A percentile compares a stretch with the other conserved stretches of the same genome.
These are phyloP conservation scores for Acacia confusa DNA, from an alignment of 306 rosid genomes.

Conservation along the genomic window DNA sequence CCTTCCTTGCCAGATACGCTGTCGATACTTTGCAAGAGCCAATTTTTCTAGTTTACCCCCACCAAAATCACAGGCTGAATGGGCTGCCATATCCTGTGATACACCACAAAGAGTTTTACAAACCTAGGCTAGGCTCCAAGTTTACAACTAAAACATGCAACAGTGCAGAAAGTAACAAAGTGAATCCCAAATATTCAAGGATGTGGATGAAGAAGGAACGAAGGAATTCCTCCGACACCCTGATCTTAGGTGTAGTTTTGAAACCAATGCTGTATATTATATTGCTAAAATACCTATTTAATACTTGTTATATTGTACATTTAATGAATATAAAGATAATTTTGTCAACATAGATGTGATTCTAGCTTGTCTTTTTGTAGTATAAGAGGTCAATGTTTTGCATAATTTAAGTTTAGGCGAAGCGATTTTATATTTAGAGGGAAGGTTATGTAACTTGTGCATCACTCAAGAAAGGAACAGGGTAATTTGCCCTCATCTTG, in stretches of 20 bases:
- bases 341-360: background rate
- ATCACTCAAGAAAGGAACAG: background rate
- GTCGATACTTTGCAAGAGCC: constrained; percentile 93
- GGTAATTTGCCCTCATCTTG: background rate
- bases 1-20: constrained; percentile 95
- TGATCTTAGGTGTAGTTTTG: background rate
- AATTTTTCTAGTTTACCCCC: constrained; percentile 92
- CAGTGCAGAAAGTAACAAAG: background rate
- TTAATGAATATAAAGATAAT: background rate
- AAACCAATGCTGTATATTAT: background rate
- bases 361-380: background rate
- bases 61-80: constrained; percentile 98
- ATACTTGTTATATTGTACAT: background rate
- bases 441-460: background rate
- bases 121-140: background rate
- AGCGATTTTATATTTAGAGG: background rate
- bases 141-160: background rate
- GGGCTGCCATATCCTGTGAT: constrained; percentile 98
- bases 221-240: background rate
- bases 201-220: background rate
- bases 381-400: background rate
- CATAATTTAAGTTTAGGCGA: background rate
- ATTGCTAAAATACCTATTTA: background rate
- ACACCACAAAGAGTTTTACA: background rate
- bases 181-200: background rate